Conservation (phyloP, 2,329 filamentous ascomycete genomes). For the Biscogniauxia sp. region DNA sequence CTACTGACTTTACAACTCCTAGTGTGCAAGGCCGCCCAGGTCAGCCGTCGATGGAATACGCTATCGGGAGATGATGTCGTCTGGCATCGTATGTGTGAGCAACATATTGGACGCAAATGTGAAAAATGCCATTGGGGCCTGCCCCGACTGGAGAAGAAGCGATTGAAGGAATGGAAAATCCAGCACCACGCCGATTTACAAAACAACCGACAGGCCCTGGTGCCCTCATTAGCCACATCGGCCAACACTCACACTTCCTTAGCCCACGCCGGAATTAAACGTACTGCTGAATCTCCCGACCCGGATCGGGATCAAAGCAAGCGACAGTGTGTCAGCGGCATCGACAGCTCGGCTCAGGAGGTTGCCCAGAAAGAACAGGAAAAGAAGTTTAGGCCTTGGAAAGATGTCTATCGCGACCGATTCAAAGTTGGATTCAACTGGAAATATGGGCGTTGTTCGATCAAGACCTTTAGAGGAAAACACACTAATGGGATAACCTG, state of each 20-base stretch:
- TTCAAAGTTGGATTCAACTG: slow-evolving; percentile 97
- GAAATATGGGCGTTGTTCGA: slow-evolving; percentile 89
- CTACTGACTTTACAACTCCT: neutral
- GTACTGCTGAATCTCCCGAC: slow-evolving; percentile 29
- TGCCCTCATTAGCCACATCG: slow-evolving; percentile 9
- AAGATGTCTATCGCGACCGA: slow-evolving; percentile 92
- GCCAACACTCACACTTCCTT: slow-evolving; percentile 7
- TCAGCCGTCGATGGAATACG: slow-evolving; percentile 82
- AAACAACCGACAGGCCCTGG: slow-evolving; percentile 31
- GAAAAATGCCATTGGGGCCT: slow-evolving; percentile 94
- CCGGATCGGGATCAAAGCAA: slow-evolving; percentile 32
- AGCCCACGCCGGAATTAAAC: slow-evolving; percentile 31
- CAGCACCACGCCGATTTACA: slow-evolving; percentile 65
- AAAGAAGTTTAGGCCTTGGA: slow-evolving; percentile 73
- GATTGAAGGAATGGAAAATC: slow-evolving; percentile 80
- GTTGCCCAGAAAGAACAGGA: slow-evolving; percentile 34
- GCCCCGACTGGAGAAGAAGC: slow-evolving; percentile 83
- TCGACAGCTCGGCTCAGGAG: slow-evolving; percentile 15
- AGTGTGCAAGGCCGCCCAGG: slow-evolving; percentile 90
- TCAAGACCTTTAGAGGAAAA: slow-evolving; percentile 75
- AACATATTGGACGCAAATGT: slow-evolving; percentile 79
- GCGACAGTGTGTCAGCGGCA: slow-evolving; percentile 33
- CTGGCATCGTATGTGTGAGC: slow-evolving; percentile 97
- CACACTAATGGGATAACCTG: slow-evolving; percentile 81
- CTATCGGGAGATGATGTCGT: slow-evolving; percentile 97